A percentile compares a stretch with the other conserved stretches of the same genome.
These are phyloP conservation scores for Ustilago curta DNA, from an alignment of 1,284 basidiomycete genomes.

Conservation along the genomic window DNA sequence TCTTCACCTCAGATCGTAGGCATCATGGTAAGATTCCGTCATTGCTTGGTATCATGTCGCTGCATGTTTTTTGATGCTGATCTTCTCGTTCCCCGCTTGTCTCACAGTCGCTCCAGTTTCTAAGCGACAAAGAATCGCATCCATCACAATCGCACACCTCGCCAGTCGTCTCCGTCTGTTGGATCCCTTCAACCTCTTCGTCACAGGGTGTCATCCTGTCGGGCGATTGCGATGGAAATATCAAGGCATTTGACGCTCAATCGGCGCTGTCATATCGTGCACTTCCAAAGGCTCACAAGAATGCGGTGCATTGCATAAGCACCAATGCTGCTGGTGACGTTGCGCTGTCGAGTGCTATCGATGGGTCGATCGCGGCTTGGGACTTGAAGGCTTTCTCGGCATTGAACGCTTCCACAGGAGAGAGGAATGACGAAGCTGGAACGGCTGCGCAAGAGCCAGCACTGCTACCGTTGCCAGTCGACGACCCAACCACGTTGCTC, in stretches of 20 bases:
- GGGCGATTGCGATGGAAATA: conserved; percentile 22
- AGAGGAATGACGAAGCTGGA: neutral
- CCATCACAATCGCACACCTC: conserved; percentile 32
- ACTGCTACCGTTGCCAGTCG: conserved; percentile 18
- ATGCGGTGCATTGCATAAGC: conserved; percentile 36
- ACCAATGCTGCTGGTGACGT: conserved; percentile 8
- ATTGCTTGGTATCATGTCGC: neutral
- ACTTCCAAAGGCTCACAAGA: conserved; percentile 22
- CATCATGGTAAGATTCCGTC: conserved; percentile 6
- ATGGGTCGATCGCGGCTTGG: conserved; percentile 45
- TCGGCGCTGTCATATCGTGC: conserved; percentile 12
- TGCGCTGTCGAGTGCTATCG: conserved; percentile 30
- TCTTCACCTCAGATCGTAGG: neutral
- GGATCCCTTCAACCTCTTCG: conserved; percentile 22
- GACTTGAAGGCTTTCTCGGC: conserved; percentile 11
- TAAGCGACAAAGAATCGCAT: conserved; percentile 39
- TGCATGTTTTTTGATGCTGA: neutral
- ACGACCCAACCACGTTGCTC: conserved; percentile 11
- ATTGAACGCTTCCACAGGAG: neutral
- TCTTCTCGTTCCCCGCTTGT: neutral
- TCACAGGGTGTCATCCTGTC: conserved; percentile 29
- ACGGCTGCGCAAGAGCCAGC: conserved; percentile 5
- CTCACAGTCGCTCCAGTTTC: conserved; percentile 45
- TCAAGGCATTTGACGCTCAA: conserved; percentile 28
- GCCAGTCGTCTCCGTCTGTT: conserved; percentile 40